A percentile compares a stretch with the other conserved stretches of the same genome.
Evolutionary conservation across 1,284 basidiomycete genomes (phyloP).

Genomic region (Serendipita sp.): DNA sequence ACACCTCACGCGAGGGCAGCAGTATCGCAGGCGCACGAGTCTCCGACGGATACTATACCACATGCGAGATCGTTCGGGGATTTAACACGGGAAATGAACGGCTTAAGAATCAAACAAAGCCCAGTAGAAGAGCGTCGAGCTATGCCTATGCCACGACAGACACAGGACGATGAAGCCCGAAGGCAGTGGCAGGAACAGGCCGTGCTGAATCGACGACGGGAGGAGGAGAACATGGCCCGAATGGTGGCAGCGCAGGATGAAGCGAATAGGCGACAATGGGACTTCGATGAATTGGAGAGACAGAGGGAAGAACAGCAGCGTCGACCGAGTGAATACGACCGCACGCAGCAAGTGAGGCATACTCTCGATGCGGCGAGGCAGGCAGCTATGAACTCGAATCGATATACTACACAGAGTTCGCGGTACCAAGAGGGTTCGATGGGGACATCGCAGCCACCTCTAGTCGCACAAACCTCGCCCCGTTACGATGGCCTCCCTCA

Average conservation of each 20-base stretch:
- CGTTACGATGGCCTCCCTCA: not conserved
- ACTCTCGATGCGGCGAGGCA: slow-evolving; percentile 23
- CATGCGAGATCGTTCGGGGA: not conserved
- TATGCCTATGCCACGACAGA: not conserved
- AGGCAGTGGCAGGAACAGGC: slow-evolving; percentile 23
- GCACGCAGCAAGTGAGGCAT: slow-evolving; percentile 32
- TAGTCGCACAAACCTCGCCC: not conserved
- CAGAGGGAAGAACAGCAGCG: not conserved
- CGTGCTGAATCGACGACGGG: not conserved
- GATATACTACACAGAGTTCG: not conserved
- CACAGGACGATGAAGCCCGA: slow-evolving; percentile 1
- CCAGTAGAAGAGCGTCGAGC: not conserved
- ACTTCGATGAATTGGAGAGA: not conserved
- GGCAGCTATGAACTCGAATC: not conserved
- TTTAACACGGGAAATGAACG: not conserved
- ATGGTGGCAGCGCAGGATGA: not conserved
- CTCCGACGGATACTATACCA: not conserved
- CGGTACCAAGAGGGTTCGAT: not conserved
- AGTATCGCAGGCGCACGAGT: not conserved
- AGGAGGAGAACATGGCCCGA: not conserved
- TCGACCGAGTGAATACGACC: slow-evolving; percentile 17
- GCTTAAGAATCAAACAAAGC: not conserved
- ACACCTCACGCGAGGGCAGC: not conserved
- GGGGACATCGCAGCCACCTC: not conserved
- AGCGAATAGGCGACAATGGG: not conserved